phyloP scores from a whole-genome alignment of 78 protist species.

The Speleostelium caveatum region DNA sequence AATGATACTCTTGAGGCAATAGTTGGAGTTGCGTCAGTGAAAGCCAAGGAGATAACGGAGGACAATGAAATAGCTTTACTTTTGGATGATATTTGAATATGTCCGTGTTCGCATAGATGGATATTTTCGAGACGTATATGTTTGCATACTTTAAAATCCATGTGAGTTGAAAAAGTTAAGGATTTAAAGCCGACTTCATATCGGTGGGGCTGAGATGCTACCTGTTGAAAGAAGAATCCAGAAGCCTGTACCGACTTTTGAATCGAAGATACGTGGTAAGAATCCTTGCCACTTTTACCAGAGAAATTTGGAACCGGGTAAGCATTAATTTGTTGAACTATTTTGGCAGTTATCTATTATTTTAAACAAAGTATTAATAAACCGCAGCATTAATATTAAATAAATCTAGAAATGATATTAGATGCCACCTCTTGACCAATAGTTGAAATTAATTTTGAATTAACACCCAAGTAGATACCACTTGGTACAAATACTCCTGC shows the following conservation, averaged over 20 bases:
- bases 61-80: background rate
- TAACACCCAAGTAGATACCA: conserved; percentile 9
- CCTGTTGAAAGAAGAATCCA: background rate
- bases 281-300: background rate
- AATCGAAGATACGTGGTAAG: background rate
- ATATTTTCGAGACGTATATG: background rate
- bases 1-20: no score
- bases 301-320: background rate
- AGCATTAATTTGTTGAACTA: background rate
- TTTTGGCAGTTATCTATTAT: background rate
- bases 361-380: background rate
- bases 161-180: conserved; percentile 8
- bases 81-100: background rate
- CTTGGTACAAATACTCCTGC: no score
- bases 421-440: background rate
- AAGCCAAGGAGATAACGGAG: background rate
- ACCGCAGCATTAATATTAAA: conserved; percentile 6
- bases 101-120: conserved; percentile 47
- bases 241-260: background rate
- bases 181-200: conserved; percentile 1
- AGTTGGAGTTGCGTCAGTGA: background rate
- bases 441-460: background rate
- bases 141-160: conserved; percentile 14
- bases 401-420: background rate
- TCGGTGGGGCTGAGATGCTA: background rate